Evolutionary conservation across 2,329 filamentous ascomycete species (phyloP).

Genomic region (Nigrograna mackinnonii): DNA sequence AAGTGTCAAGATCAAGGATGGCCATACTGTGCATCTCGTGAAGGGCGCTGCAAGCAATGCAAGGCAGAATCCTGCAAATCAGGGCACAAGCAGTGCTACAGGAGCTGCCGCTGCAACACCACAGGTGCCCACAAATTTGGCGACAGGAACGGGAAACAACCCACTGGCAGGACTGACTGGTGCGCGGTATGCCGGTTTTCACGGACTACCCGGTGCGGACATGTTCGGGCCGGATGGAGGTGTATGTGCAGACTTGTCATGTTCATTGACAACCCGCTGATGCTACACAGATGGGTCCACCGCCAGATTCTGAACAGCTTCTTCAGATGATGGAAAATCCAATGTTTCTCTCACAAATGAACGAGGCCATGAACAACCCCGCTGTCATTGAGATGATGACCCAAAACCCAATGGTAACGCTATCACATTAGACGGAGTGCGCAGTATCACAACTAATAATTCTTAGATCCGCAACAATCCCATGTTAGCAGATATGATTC

Average conservation of each 20-base stretch:
- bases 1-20: constrained; percentile 92
- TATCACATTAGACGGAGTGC: constrained; percentile 3
- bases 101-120: constrained; percentile 55
- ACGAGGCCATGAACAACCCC: constrained; percentile 95
- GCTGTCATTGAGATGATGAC: constrained; percentile 82
- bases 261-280: constrained; percentile 17
- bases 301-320: constrained; percentile 78
- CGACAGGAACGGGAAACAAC: constrained; percentile 79
- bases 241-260: constrained; percentile 63
- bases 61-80: constrained; percentile 59
- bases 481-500: constrained; percentile 82
- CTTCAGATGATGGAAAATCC: constrained; percentile 87
- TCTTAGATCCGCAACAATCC: constrained; percentile 78
- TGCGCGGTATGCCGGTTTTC: constrained; percentile 89
- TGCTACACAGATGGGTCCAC: constrained; percentile 79
- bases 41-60: constrained; percentile 92
- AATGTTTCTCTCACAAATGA: constrained; percentile 83
- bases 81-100: constrained; percentile 39
- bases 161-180: constrained; percentile 89
- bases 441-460: constrained; percentile 13
- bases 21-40: constrained; percentile 94
- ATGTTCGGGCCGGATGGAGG: constrained; percentile 94
- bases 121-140: constrained; percentile 75
- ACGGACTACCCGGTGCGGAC: constrained; percentile 82
- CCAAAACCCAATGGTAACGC: constrained; percentile 57